Percentiles rank a stretch among this genome's conserved stretches.
These are phyloP conservation scores for Xylariomycetidae sp. DNA, from an alignment of 2,329 filamentous ascomycete species.

Conservation along the genomic window DNA sequence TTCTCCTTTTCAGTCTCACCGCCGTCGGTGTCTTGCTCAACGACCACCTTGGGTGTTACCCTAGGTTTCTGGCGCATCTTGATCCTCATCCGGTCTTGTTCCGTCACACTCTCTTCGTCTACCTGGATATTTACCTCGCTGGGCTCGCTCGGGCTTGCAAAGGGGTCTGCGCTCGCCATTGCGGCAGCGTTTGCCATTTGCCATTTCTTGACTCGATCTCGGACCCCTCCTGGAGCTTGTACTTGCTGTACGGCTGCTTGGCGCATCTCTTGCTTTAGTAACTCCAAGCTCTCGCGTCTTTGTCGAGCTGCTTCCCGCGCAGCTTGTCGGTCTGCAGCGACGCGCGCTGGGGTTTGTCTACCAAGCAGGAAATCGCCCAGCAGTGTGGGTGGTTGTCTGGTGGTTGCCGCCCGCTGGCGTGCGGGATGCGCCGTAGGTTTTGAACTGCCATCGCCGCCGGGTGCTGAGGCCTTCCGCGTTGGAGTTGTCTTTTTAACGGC, in stretches of 20 bases:
- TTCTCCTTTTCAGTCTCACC: slow-evolving; percentile 28
- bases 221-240: slow-evolving; percentile 63
- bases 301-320: slow-evolving; percentile 34
- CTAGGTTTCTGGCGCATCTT: slow-evolving; percentile 45
- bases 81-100: slow-evolving; percentile 56
- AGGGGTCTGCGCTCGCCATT: slow-evolving; percentile 46
- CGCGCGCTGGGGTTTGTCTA: slow-evolving; percentile 42
- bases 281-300: slow-evolving; percentile 54
- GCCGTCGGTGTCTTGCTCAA: slow-evolving; percentile 23
- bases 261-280: slow-evolving; percentile 56
- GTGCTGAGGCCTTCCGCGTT: slow-evolving; percentile 10
- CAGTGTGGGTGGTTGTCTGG: slow-evolving; percentile 22
- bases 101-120: slow-evolving; percentile 57
- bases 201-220: slow-evolving; percentile 78
- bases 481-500: slow-evolving; percentile 12
- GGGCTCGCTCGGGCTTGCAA: slow-evolving; percentile 51
- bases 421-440: slow-evolving; percentile 15
- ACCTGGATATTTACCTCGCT: slow-evolving; percentile 57
- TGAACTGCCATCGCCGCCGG: slow-evolving; percentile 15
- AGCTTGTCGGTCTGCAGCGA: slow-evolving; percentile 39
- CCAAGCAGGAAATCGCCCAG: slow-evolving; percentile 27
- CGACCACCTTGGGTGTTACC: slow-evolving; percentile 27
- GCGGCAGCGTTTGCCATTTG: slow-evolving; percentile 72
- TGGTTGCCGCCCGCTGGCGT: slow-evolving; percentile 24
- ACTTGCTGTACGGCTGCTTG: slow-evolving; percentile 54